Evolutionary conservation across 176 grass and related monocot genomes (phyloP).

Genomic region (Bothriochloa decipiens): DNA sequence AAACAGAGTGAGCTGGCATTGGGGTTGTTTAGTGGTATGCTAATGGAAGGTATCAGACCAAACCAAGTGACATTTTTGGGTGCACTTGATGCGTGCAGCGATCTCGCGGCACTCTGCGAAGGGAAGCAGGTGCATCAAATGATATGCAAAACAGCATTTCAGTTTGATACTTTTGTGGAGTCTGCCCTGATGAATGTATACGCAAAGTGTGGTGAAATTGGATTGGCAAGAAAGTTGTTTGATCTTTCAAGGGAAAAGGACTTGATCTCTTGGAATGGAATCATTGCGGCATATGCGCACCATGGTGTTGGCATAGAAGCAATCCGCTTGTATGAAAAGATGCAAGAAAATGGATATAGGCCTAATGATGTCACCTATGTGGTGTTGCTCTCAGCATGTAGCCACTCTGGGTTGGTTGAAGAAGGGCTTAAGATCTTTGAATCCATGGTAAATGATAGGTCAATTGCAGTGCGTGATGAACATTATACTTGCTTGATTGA

Average conservation of each 20-base stretch:
- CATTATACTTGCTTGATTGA: conserved; percentile 82
- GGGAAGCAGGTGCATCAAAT: conserved; percentile 81
- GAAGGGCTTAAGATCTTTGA: conserved; percentile 72
- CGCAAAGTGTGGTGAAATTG: conserved; percentile 78
- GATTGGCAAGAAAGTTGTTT: conserved; percentile 65
- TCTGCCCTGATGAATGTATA: conserved; percentile 70
- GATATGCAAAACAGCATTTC: conserved; percentile 68
- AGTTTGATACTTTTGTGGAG: conserved; percentile 61
- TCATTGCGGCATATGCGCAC: conserved; percentile 75
- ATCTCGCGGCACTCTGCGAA: conserved; percentile 63
- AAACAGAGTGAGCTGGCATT: conserved; percentile 65
- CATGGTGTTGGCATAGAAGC: conserved; percentile 71
- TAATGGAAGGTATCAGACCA: conserved; percentile 54
- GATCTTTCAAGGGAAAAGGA: conserved; percentile 64
- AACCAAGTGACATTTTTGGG: conserved; percentile 79
- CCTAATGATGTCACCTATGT: conserved; percentile 88
- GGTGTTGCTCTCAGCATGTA: conserved; percentile 79
- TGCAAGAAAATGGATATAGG: conserved; percentile 63
- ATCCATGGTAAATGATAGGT: conserved; percentile 61
- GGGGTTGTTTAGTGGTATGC: conserved; percentile 58
- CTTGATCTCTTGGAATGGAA: conserved; percentile 77
- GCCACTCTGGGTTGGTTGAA: conserved; percentile 74
- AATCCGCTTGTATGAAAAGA: conserved; percentile 56
- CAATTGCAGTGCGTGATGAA: conserved; percentile 64
- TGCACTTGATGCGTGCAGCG: conserved; percentile 61